Percentiles rank a stretch among this genome's conserved stretches.
These are phyloP conservation scores for Solanum appendiculatum DNA, from an alignment of 257 asterid genomes.

Conservation along the genomic window DNA sequence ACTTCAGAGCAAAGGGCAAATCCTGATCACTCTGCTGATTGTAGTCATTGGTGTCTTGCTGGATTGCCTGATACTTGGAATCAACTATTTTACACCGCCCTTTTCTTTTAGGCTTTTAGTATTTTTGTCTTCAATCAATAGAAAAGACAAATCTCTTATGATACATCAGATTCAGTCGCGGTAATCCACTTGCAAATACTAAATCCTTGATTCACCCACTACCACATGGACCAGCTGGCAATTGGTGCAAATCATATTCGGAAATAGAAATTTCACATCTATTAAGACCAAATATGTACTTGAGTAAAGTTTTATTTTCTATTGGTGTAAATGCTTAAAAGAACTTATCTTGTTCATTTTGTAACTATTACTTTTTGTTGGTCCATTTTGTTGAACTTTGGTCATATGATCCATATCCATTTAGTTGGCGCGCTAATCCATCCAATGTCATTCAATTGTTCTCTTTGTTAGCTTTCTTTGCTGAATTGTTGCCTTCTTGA, in stretches of 20 bases:
- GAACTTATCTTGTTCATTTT: neutral
- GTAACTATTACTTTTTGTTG: neutral
- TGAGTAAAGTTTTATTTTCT: neutral
- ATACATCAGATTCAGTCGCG: neutral
- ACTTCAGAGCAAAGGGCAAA: slow-evolving; percentile 60
- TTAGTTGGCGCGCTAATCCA: neutral
- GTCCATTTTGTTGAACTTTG: neutral
- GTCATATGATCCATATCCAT: neutral
- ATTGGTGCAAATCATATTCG: neutral
- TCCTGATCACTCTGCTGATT: slow-evolving; percentile 86
- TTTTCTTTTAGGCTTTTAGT: slow-evolving; percentile 25
- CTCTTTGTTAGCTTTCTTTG: neutral
- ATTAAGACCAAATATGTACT: neutral
- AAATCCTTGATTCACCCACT: neutral
- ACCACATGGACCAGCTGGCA: neutral
- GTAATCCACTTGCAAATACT: too few species aligned
- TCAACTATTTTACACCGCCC: slow-evolving; percentile 66
- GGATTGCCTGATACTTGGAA: slow-evolving; percentile 99
- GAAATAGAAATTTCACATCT: neutral
- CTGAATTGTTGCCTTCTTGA: neutral
- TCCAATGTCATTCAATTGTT: neutral
- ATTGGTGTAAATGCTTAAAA: neutral
- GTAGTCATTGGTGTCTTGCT: slow-evolving; percentile 99
- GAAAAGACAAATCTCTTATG: neutral
- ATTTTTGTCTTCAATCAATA: neutral